Percentiles rank a stretch among this genome's conserved stretches.
These are phyloP conservation scores for Backusella mclennaniae DNA, from an alignment of 192 early-diverging fungal species.

Conservation along the genomic window DNA sequence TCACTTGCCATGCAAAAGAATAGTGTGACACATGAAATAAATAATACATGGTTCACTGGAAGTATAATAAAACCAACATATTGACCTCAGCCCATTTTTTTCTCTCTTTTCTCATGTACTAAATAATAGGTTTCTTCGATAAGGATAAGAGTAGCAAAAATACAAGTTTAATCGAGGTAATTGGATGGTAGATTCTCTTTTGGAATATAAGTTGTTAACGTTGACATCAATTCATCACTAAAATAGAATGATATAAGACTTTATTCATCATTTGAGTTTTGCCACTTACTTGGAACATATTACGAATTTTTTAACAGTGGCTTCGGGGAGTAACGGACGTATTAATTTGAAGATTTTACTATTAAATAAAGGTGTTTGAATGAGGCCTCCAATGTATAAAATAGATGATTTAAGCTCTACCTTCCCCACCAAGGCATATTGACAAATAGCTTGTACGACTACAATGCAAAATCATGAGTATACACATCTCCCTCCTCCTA, in stretches of 20 bases:
- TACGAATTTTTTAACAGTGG: constrained; percentile 62
- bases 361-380: neutral
- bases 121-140: too few species aligned
- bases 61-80: too few species aligned
- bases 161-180: neutral
- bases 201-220: neutral
- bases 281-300: constrained; percentile 43
- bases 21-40: too few species aligned
- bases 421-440: constrained; percentile 56
- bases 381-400: too few species aligned
- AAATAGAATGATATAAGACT: neutral
- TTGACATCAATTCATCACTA: constrained; percentile 7
- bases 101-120: too few species aligned
- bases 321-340: constrained; percentile 51
- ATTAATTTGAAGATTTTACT: constrained; percentile 57
- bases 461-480: neutral
- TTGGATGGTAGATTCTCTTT: neutral
- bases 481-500: neutral
- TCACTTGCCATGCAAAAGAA: too few species aligned
- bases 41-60: too few species aligned
- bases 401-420: neutral
- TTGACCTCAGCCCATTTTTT: too few species aligned
- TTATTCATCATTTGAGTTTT: neutral
- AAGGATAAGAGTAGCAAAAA: neutral
- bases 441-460: constrained; percentile 51